phyloP scores from a whole-genome alignment of 2,329 filamentous ascomycete species.

The Fusarium nelsonii region DNA sequence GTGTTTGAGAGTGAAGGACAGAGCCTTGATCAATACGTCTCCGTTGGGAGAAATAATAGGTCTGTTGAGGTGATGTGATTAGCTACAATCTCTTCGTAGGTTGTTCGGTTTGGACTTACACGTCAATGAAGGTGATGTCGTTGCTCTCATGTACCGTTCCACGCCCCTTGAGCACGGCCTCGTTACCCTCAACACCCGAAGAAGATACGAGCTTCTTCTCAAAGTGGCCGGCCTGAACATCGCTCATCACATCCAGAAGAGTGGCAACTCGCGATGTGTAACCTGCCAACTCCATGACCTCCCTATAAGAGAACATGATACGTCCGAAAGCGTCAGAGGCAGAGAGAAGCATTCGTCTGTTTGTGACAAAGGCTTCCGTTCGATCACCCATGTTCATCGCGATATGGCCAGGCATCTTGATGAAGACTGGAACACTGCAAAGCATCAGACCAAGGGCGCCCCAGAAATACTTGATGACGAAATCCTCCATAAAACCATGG shows the following conservation, averaged over 20 bases:
- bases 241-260: slow-evolving; percentile 92
- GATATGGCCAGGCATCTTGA: slow-evolving; percentile 83
- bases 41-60: slow-evolving; percentile 98
- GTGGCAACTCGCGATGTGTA: slow-evolving; percentile 94
- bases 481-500: slow-evolving; percentile 99
- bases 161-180: slow-evolving; percentile 83
- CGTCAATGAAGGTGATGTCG: slow-evolving; percentile 86
- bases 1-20: slow-evolving; percentile 87
- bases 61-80: slow-evolving; percentile 49
- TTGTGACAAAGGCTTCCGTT: slow-evolving; percentile 88
- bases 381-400: slow-evolving; percentile 76
- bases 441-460: slow-evolving; percentile 90
- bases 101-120: slow-evolving; percentile 61
- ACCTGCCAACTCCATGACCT: slow-evolving; percentile 94
- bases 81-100: slow-evolving; percentile 13
- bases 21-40: slow-evolving; percentile 85
- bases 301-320: slow-evolving; percentile 98
- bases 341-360: slow-evolving; percentile 88
- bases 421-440: slow-evolving; percentile 95
- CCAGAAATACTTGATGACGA: slow-evolving; percentile 99
- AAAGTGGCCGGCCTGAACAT: slow-evolving; percentile 89
- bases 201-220: slow-evolving; percentile 97
- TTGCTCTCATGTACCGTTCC: slow-evolving; percentile 85
- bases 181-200: slow-evolving; percentile 83
- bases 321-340: slow-evolving; percentile 96